phyloP scores from a whole-genome alignment of 441 rosid genomes.

The Syzygium syzygioides region DNA sequence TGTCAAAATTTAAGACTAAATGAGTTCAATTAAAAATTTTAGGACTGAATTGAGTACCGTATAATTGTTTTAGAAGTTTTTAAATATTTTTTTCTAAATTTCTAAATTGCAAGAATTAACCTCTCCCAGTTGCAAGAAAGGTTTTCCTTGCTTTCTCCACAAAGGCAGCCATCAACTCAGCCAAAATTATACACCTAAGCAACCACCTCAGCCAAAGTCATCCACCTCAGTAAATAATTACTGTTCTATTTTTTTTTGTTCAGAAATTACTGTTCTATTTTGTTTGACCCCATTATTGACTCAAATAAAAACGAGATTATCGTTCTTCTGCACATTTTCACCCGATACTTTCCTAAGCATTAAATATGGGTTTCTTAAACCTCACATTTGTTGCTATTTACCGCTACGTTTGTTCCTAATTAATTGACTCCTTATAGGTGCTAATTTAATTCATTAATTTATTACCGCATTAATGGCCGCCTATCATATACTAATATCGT shows the following conservation, averaged over 20 bases:
- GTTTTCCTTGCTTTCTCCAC: not conserved
- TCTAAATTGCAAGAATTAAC: not conserved
- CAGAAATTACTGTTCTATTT: not conserved
- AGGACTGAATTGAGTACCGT: fast-evolving
- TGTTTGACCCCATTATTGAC: not conserved
- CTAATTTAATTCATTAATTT: not conserved
- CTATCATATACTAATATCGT: not conserved
- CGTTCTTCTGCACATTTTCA: not conserved
- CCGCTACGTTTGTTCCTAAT: not conserved
- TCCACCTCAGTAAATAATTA: not conserved
- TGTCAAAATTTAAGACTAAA: not conserved
- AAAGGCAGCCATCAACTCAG: not conserved
- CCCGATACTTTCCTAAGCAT: not conserved
- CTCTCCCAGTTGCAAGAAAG: not conserved
- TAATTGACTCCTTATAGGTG: not conserved
- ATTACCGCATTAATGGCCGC: not conserved
- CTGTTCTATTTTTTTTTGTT: not conserved
- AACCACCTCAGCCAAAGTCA: not conserved
- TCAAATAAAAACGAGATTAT: not conserved
- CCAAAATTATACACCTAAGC: not conserved
- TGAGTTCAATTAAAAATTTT: not conserved
- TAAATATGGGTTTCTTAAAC: not conserved
- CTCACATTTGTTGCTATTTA: not conserved
- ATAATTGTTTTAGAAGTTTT: not conserved
- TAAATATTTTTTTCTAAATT: not conserved